Evolutionary conservation across 306 rosid genomes (phyloP).

Genomic region (Malus asiatica): DNA sequence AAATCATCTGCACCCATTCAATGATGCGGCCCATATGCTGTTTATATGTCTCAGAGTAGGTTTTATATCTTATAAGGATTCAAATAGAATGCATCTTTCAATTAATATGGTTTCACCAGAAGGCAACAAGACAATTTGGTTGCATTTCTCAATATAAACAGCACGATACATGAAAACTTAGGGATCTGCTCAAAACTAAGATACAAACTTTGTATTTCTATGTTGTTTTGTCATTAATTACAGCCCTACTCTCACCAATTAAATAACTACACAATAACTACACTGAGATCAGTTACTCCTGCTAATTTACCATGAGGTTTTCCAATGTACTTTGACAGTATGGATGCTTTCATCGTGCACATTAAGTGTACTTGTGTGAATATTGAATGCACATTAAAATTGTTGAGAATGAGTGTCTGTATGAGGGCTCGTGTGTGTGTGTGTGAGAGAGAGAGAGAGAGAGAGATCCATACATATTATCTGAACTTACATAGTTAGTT

Average conservation of each 20-base stretch:
- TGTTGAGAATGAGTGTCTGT: no score
- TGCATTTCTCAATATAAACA: background rate
- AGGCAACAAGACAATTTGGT: background rate
- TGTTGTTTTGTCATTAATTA: background rate
- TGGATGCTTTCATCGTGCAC: background rate
- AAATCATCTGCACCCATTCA: background rate
- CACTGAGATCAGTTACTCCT: background rate
- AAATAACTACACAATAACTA: background rate
- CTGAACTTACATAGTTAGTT: no score
- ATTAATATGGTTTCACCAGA: background rate
- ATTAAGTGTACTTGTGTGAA: background rate
- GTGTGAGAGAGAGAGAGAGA: no score
- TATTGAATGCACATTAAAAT: no score
- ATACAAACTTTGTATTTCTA: background rate
- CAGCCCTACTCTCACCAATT: background rate
- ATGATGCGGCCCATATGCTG: background rate
- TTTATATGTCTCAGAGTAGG: background rate
- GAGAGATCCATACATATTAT: no score
- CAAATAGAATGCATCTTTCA: background rate
- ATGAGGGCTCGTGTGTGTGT: no score
- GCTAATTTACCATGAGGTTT: background rate
- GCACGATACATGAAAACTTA: background rate
- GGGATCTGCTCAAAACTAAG: background rate
- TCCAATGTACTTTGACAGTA: background rate
- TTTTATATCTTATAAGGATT: background rate